Evolutionary conservation across 2,329 filamentous ascomycete species (phyloP), one percentile per base, ranked within the genome.

Genomic region (Fusarium goolgardi): DNA sequence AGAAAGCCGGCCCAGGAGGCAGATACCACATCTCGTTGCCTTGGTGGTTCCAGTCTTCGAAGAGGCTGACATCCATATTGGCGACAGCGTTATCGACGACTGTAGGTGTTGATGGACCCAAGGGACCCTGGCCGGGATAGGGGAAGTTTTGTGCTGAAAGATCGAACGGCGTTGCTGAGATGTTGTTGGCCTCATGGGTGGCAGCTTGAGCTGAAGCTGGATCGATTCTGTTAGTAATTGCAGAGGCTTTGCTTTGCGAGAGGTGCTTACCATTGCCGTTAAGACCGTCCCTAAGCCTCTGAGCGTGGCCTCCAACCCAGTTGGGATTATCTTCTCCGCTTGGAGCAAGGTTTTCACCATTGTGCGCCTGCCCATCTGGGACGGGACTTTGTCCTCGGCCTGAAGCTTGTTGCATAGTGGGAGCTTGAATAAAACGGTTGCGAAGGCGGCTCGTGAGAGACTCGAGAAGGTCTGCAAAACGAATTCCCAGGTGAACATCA

Each of bases 401-500:
- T 16, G 81, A 80, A 23, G 75, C 71, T 51, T 80, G 78, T 47
- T 78, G 78, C 63, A 82, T 79, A 6, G 83, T 82, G 8, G 87
- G 86, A 67, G 80, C 90, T 79, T 84, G 91, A 76, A 88, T 93
- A 72, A 96, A 93, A 9, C 91, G 86, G 70, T 90, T 89, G 55
- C 91, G 87, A 65, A 95, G 84, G 25, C 91, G 86, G 63, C 90
- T 89, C 0, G 91, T 94, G 40, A 96, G 81, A 2, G 90, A 92
- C 73, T 94, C 90, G n/a, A 95, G 86, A 47, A 95, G 85, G 73
- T 94, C 91, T 20, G 92, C 91, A 72, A 96, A 96, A 10, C 92
- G 87, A 61, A 91, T 93, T n/a, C 91, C 92, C 6, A 96, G 84
- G 76, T 96, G 92, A 10, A 95, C 91, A 70, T 96, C 92, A 73